phyloP scores from a whole-genome alignment of 768 basidiomycete genomes.

The Rubroboletus satanas region DNA sequence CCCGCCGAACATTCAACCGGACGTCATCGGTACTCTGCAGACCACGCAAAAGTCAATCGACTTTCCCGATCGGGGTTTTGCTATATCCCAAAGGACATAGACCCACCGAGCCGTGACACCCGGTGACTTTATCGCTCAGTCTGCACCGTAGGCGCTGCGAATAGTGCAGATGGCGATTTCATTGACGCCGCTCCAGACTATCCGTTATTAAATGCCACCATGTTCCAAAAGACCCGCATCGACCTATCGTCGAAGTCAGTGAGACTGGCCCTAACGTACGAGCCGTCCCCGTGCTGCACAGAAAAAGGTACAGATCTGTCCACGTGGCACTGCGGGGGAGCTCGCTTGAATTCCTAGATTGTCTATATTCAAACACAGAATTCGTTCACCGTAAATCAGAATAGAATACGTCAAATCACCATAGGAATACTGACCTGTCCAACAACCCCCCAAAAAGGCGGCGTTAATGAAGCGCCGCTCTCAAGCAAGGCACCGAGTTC shows the following conservation, averaged over 20 bases:
- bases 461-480: slow-evolving; percentile 14
- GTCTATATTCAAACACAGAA: slow-evolving; percentile 16
- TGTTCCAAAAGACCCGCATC: not conserved
- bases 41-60: slow-evolving; percentile 14
- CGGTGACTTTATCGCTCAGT: slow-evolving; percentile 21
- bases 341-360: slow-evolving; percentile 14
- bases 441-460: slow-evolving; percentile 5
- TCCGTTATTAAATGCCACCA: slow-evolving; percentile 9
- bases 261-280: not conserved
- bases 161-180: not conserved
- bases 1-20: slow-evolving; percentile 16
- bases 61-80: slow-evolving; percentile 18
- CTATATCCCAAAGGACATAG: slow-evolving; percentile 14
- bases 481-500: slow-evolving; percentile 26
- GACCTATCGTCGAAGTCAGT: slow-evolving; percentile 24
- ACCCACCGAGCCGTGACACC: slow-evolving; percentile 23
- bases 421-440: slow-evolving; percentile 23
- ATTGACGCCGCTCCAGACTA: slow-evolving; percentile 11
- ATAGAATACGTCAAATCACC: slow-evolving; percentile 26
- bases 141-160: slow-evolving; percentile 4
- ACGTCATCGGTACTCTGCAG: slow-evolving; percentile 15
- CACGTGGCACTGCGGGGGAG: slow-evolving; percentile 21
- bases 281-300: slow-evolving; percentile 3
- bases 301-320: slow-evolving; percentile 12
- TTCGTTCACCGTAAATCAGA: slow-evolving; percentile 23